Percentiles rank a stretch among this genome's conserved stretches.
phyloP scores from a whole-genome alignment of 495 filamentous ascomycete species.

The Cryomyces antarcticus region DNA sequence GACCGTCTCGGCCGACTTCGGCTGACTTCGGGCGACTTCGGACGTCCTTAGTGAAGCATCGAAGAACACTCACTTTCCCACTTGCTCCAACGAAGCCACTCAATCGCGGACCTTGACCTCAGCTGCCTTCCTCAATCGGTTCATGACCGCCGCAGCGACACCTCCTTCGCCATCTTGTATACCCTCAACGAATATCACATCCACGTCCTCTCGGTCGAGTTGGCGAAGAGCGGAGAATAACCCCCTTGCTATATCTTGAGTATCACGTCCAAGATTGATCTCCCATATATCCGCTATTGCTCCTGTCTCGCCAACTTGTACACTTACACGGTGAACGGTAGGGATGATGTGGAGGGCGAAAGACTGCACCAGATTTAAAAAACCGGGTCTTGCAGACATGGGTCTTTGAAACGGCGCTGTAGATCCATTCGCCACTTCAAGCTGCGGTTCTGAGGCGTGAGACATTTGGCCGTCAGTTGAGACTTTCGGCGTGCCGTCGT shows the following conservation, averaged over 20 bases:
- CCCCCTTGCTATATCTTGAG: constrained; percentile 56
- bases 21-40: no score
- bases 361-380: constrained; percentile 3
- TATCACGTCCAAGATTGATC: constrained; percentile 44
- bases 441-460: neutral
- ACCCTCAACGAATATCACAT: constrained; percentile 83
- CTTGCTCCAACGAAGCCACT: no score
- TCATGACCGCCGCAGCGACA: constrained; percentile 91
- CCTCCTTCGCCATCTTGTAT: constrained; percentile 54
- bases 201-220: constrained; percentile 57
- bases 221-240: constrained; percentile 75
- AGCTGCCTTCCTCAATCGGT: constrained; percentile 78
- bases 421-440: neutral
- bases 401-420: neutral
- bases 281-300: constrained; percentile 17
- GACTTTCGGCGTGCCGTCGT: neutral
- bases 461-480: neutral
- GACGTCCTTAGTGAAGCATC: no score
- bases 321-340: neutral
- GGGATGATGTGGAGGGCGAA: constrained; percentile 3
- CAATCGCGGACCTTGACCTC: constrained; percentile 18
- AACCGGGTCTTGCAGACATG: neutral
- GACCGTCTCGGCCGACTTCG: no score
- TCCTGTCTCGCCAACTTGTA: neutral
- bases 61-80: no score